Conservation (phyloP, 1,139 yeast genomes). For the Hemisphaericaspora xylanilytica region DNA sequence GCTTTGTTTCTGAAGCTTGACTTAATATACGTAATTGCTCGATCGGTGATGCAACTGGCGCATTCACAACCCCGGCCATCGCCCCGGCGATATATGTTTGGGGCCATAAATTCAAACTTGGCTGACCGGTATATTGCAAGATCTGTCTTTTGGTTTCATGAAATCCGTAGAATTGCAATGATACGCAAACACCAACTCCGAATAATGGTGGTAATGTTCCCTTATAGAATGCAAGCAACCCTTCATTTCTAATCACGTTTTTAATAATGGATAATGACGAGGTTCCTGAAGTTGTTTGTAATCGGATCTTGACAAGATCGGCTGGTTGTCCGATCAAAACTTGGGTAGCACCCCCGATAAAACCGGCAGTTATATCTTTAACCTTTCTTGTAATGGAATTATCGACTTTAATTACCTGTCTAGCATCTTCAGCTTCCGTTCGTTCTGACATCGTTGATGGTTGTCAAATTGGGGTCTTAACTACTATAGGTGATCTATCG, state of each 20-base stretch:
- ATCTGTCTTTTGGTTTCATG: conserved; percentile 72
- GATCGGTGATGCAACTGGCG: conserved; percentile 71
- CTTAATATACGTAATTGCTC: conserved; percentile 72
- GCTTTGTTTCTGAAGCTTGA: conserved; percentile 49
- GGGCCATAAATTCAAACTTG: conserved; percentile 49
- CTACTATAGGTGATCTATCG: too few relatives aligned
- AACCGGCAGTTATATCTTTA: conserved; percentile 58
- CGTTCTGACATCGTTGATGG: conserved; percentile 2
- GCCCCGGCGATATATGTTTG: conserved; percentile 76
- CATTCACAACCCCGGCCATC: conserved; percentile 71
- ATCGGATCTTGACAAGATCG: conserved; percentile 63
- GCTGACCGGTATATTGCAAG: conserved; percentile 25
- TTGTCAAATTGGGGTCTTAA: too few relatives aligned
- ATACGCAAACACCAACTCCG: conserved; percentile 73
- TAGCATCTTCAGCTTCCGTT: conserved; percentile 8
- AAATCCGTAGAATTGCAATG: conserved; percentile 73
- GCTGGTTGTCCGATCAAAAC: conserved; percentile 76
- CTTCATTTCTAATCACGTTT: conserved; percentile 58
- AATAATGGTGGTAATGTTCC: conserved; percentile 47
- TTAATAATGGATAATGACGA: conserved; percentile 50
- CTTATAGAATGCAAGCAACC: conserved; percentile 58
- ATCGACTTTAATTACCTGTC: conserved; percentile 32
- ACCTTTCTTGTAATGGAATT: conserved; percentile 52
- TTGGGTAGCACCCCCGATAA: conserved; percentile 60
- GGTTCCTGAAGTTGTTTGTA: conserved; percentile 49